Evolutionary conservation across 495 filamentous ascomycete species (phyloP).

Genomic region (Aspergillus wentii): DNA sequence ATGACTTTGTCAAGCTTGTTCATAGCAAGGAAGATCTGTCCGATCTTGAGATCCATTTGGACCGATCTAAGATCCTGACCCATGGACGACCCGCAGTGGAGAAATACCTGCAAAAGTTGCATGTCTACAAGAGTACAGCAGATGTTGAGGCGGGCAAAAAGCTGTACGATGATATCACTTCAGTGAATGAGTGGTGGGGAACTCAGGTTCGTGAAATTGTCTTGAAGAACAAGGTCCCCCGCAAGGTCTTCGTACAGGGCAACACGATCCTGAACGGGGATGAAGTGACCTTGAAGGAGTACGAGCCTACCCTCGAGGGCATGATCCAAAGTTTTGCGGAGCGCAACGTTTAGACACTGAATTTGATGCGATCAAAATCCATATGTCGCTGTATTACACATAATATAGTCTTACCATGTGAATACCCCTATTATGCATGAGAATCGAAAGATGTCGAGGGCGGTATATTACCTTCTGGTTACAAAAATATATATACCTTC

Average conservation of each 20-base stretch:
- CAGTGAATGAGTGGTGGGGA: conserved; percentile 76
- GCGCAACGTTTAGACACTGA: conserved; percentile 49
- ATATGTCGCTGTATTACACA: too few species aligned
- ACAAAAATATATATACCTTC: too few species aligned
- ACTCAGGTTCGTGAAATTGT: conserved; percentile 73
- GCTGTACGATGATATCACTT: conserved; percentile 79
- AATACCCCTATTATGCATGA: too few species aligned
- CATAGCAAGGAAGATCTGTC: conserved; percentile 70
- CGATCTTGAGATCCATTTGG: conserved; percentile 74
- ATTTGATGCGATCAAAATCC: not conserved
- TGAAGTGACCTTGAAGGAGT: conserved; percentile 77
- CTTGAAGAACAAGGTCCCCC: conserved; percentile 77
- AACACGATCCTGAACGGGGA: conserved; percentile 77
- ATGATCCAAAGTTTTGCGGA: conserved; percentile 91
- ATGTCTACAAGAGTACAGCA: conserved; percentile 88
- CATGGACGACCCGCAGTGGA: conserved; percentile 72
- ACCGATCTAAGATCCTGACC: conserved; percentile 75
- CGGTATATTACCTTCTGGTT: too few species aligned
- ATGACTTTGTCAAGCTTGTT: conserved; percentile 75
- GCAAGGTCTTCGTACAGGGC: conserved; percentile 94
- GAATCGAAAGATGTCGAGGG: too few species aligned
- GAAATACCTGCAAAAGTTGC: conserved; percentile 83
- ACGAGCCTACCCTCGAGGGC: conserved; percentile 79
- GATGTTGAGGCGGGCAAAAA: conserved; percentile 69
- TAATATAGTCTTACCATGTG: too few species aligned